Percentiles rank a stretch among this genome's conserved stretches.
Evolutionary conservation across 106 monocot genomes (phyloP).

Genomic region (Gastrodia elata): DNA sequence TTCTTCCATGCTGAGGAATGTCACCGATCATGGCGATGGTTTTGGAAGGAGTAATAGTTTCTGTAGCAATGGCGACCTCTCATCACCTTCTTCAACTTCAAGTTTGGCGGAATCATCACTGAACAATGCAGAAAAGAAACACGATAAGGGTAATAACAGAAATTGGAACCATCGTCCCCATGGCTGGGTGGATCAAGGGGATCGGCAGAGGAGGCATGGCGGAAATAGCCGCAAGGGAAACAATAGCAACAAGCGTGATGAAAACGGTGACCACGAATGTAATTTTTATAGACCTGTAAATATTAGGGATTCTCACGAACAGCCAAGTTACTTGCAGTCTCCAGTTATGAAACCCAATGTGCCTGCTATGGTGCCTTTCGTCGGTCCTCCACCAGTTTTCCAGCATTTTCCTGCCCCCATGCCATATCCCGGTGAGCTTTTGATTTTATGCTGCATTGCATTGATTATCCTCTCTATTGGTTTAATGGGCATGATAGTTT

Average conservation of each 20-base stretch:
- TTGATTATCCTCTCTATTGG: background rate
- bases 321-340: background rate
- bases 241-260: background rate
- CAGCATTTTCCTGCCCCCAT: background rate
- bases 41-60: background rate
- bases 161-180: background rate
- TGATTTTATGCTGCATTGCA: background rate
- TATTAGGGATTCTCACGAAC: background rate
- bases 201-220: constrained; percentile 2
- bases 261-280: background rate
- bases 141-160: background rate
- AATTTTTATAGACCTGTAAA: background rate
- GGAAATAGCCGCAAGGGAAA: background rate
- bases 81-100: constrained; percentile 2
- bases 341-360: background rate
- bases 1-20: background rate
- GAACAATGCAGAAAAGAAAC: background rate
- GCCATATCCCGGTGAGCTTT: background rate
- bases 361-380: constrained; percentile 1
- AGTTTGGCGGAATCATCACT: background rate
- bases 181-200: constrained; percentile 9
- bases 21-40: background rate
- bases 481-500: background rate
- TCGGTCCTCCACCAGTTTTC: background rate
- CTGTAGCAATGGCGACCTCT: background rate